Evolutionary conservation across 148 eudicot species (phyloP).

Genomic region (Rhododendron ferrugineum): DNA sequence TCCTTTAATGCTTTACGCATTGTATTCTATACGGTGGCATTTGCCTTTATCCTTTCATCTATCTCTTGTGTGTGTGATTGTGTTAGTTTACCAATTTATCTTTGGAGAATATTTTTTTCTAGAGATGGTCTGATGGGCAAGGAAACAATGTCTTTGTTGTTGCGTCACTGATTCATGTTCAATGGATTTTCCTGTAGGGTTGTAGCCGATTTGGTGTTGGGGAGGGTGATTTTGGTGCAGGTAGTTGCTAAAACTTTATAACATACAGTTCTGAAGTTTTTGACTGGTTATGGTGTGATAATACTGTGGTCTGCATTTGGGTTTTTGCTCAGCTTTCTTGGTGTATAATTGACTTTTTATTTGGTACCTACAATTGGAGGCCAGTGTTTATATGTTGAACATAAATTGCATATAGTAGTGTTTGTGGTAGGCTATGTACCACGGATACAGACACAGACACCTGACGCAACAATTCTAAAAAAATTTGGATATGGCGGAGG

Average conservation of each 20-base stretch:
- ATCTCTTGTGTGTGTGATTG: background rate
- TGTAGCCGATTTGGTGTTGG: constrained; percentile 20
- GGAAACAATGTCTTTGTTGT: background rate
- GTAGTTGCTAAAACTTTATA: constrained; percentile 1
- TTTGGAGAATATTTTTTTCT: background rate
- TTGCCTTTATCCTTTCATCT: background rate
- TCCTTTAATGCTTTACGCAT: background rate
- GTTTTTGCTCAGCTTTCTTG: background rate
- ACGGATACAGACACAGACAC: background rate
- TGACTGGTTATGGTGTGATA: background rate
- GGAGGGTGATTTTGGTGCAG: constrained; percentile 23
- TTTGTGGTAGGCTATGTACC: background rate
- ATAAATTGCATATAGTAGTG: background rate
- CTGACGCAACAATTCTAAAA: background rate
- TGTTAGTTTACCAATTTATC: background rate
- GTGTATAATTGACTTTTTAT: background rate
- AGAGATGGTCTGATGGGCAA: background rate
- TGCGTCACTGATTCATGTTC: background rate
- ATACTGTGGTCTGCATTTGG: background rate
- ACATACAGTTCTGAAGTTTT: background rate
- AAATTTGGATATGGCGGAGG: background rate
- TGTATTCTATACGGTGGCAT: background rate
- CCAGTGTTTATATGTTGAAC: background rate
- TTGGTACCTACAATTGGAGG: background rate
- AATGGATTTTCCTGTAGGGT: constrained; percentile 12